A percentile compares a stretch with the other conserved stretches of the same genome.
These are phyloP conservation scores for Rhodotorula sp. DNA, from an alignment of 1,284 basidiomycete species.

Conservation along the genomic window DNA sequence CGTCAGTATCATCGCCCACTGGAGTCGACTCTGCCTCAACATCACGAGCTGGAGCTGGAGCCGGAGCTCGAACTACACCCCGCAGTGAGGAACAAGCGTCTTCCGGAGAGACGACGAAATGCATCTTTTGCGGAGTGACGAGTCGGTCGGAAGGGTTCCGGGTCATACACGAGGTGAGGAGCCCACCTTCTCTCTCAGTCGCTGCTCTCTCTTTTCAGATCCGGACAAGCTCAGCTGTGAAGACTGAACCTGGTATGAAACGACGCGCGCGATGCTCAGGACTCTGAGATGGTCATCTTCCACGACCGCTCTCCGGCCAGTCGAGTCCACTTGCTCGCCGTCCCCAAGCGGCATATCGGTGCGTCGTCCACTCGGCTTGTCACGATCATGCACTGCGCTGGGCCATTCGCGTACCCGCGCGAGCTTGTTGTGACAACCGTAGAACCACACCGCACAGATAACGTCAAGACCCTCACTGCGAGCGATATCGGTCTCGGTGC, in stretches of 20 bases:
- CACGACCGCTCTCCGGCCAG: slow-evolving; percentile 24
- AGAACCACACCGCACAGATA: slow-evolving; percentile 14
- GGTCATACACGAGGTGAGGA: slow-evolving; percentile 30
- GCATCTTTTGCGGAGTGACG: slow-evolving; percentile 30
- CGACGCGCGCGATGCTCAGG: slow-evolving; percentile 2
- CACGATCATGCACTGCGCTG: no score
- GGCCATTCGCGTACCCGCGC: no score
- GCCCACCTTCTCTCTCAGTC: neutral
- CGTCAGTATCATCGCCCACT: neutral
- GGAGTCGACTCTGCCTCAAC: neutral
- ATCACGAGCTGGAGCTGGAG: neutral
- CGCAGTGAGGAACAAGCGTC: no score
- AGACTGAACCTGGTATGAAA: no score
- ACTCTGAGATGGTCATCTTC: slow-evolving; percentile 32
- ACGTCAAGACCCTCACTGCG: slow-evolving; percentile 18
- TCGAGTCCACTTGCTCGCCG: slow-evolving; percentile 30
- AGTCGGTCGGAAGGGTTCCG: slow-evolving; percentile 5
- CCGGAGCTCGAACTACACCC: no score
- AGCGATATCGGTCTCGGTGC: slow-evolving; percentile 21
- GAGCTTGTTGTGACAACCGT: no score
- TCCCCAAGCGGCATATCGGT: slow-evolving; percentile 35
- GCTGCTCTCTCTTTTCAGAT: neutral
- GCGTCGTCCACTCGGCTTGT: neutral
- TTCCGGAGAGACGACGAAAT: neutral
- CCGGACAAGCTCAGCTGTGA: neutral